These are phyloP conservation scores for Fraxinus dipetala DNA, from an alignment of 305 asterid genomes.

Conservation along the genomic window DNA sequence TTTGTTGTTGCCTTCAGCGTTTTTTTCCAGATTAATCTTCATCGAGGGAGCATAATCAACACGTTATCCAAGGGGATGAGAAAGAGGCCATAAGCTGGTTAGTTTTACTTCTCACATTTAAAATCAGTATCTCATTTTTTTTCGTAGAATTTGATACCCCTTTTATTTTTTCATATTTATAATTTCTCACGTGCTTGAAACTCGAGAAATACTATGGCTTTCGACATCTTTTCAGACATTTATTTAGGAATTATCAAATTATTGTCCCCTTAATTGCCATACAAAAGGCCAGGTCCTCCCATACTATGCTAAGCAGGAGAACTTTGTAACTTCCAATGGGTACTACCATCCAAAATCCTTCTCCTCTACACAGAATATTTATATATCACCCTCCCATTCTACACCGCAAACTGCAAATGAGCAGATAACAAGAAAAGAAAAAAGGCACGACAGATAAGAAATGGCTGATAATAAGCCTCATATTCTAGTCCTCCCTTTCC, in stretches of 20 bases:
- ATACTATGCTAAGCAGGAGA: not conserved
- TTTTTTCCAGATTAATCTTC: not conserved
- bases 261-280: not conserved
- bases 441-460: not conserved
- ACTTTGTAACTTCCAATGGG: not conserved
- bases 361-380: not conserved
- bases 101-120: not conserved
- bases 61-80: not conserved
- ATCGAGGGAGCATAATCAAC: not conserved
- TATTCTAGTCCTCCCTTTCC: conserved; percentile 32
- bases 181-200: not conserved
- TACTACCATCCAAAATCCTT: not conserved
- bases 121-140: not conserved
- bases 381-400: not conserved
- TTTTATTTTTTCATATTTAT: not conserved
- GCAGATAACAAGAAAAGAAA: not conserved
- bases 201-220: not conserved
- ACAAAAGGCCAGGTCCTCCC: not conserved
- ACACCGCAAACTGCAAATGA: not conserved
- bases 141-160: not conserved
- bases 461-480: conserved; percentile 21
- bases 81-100: not conserved
- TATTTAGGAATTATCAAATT: not conserved
- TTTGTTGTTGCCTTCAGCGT: not conserved
- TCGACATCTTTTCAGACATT: not conserved